Evolutionary conservation across 352 stramenopile genomes (phyloP).

Genomic region (Globisporangium irregulare): DNA sequence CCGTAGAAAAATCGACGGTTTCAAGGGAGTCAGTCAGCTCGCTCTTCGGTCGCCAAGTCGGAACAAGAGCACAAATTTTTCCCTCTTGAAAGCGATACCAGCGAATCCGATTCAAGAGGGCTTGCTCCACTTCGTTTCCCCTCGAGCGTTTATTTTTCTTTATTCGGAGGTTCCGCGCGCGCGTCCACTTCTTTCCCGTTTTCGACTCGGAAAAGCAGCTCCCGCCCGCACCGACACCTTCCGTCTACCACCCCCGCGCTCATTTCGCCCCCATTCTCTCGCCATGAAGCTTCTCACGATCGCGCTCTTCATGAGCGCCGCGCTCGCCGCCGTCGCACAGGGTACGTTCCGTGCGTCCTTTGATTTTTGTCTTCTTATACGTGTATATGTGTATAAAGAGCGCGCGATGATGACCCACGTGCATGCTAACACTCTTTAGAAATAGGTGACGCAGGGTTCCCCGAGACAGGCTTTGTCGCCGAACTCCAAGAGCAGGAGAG

Average conservation of each 20-base stretch:
- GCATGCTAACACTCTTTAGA: conserved; percentile 2
- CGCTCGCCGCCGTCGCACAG: conserved; percentile 21
- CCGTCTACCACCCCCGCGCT: conserved; percentile 10
- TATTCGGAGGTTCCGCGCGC: conserved; percentile 46
- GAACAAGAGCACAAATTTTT: background rate
- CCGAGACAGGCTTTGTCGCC: conserved; percentile 16
- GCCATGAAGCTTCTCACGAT: conserved; percentile 40
- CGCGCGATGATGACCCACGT: background rate
- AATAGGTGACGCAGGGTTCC: conserved; percentile 22
- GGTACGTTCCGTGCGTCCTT: background rate
- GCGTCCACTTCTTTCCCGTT: conserved; percentile 15
- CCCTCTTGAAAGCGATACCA: background rate
- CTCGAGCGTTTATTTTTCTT: conserved; percentile 21
- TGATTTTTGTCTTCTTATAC: background rate
- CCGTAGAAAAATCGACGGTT: background rate
- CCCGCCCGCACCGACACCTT: background rate
- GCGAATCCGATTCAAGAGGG: background rate
- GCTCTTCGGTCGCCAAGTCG: background rate
- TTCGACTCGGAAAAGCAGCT: conserved; percentile 8
- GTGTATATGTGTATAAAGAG: background rate
- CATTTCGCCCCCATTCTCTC: background rate
- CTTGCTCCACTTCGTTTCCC: background rate
- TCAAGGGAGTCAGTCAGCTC: conserved; percentile 7
- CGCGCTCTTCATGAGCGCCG: conserved; percentile 21
- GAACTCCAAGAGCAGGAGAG: conserved; percentile 12